A percentile compares a stretch with the other conserved stretches of the same genome.
These are phyloP conservation scores for Naganishia friedmannii DNA, from an alignment of 768 basidiomycete species.

Conservation along the genomic window DNA sequence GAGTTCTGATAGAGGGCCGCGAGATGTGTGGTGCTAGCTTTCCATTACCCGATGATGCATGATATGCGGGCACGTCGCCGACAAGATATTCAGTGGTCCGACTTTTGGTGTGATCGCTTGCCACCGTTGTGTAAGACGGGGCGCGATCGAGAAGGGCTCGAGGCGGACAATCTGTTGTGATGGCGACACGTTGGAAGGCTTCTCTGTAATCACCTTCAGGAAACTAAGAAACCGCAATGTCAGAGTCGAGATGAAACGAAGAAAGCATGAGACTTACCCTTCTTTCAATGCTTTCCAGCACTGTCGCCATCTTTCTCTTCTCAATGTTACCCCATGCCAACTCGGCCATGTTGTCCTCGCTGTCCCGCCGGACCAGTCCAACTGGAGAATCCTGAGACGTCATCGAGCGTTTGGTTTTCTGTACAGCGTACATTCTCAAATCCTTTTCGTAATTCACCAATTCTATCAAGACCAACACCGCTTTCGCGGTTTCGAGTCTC, in stretches of 20 bases:
- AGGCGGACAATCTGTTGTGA: conserved; percentile 26
- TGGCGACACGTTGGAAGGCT: conserved; percentile 30
- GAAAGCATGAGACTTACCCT: conserved; percentile 26
- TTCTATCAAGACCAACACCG: conserved; percentile 43
- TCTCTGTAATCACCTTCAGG: conserved; percentile 33
- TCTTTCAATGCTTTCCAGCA: conserved; percentile 31
- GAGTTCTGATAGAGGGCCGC: conserved; percentile 10
- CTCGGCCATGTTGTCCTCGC: conserved; percentile 26
- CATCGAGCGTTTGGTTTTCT: conserved; percentile 20
- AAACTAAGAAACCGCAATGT: conserved; percentile 21
- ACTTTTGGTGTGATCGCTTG: conserved; percentile 15
- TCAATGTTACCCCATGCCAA: conserved; percentile 28
- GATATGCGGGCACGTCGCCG: conserved; percentile 1
- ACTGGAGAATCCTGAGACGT: conserved; percentile 4
- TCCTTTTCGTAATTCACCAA: conserved; percentile 48
- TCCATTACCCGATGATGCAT: not conserved
- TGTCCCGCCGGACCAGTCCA: conserved; percentile 2
- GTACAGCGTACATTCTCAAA: conserved; percentile 25
- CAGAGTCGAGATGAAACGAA: not conserved
- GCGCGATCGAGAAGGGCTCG: conserved; percentile 26
- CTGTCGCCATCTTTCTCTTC: conserved; percentile 29
- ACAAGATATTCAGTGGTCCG: conserved; percentile 18
- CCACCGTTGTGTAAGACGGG: conserved; percentile 31
- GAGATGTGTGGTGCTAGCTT: not conserved
- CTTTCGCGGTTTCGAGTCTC: conserved; percentile 39